Percentiles rank a stretch among this genome's conserved stretches.
These are phyloP conservation scores for Spiromastix sp. DNA, from an alignment of 2,329 filamentous ascomycete genomes.

Conservation along the genomic window DNA sequence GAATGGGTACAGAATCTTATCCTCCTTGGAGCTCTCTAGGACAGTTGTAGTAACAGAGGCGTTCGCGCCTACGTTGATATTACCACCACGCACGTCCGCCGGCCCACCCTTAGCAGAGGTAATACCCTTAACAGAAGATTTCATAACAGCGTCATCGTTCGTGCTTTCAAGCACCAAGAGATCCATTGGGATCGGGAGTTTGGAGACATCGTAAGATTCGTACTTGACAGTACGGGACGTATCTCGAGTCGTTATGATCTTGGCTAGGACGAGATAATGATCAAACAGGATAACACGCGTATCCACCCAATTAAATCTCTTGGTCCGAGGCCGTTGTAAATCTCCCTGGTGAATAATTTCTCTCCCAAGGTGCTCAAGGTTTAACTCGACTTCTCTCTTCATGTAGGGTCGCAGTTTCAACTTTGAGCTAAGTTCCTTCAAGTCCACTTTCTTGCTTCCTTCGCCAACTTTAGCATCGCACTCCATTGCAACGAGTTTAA, in stretches of 20 bases:
- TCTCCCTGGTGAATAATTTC: constrained; percentile 85
- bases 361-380: constrained; percentile 86
- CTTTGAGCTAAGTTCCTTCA: constrained; percentile 74
- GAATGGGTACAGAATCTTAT: constrained; percentile 87
- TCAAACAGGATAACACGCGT: constrained; percentile 91
- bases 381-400: constrained; percentile 69
- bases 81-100: constrained; percentile 37
- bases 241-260: constrained; percentile 59
- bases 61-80: constrained; percentile 49
- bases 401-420: constrained; percentile 79
- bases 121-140: constrained; percentile 63
- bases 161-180: constrained; percentile 84
- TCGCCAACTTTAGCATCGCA: constrained; percentile 90
- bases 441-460: constrained; percentile 78
- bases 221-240: constrained; percentile 63
- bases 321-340: constrained; percentile 76
- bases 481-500: constrained; percentile 77
- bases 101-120: constrained; percentile 24
- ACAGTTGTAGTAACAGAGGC: constrained; percentile 52
- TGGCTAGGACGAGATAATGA: constrained; percentile 89
- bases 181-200: constrained; percentile 93
- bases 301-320: constrained; percentile 85
- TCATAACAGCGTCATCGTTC: constrained; percentile 82
- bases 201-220: constrained; percentile 81
- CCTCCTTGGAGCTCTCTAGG: constrained; percentile 53